Conservation (phyloP, 1,139 yeast species). For the Chernovozyma sophiae-reginae region DNA sequence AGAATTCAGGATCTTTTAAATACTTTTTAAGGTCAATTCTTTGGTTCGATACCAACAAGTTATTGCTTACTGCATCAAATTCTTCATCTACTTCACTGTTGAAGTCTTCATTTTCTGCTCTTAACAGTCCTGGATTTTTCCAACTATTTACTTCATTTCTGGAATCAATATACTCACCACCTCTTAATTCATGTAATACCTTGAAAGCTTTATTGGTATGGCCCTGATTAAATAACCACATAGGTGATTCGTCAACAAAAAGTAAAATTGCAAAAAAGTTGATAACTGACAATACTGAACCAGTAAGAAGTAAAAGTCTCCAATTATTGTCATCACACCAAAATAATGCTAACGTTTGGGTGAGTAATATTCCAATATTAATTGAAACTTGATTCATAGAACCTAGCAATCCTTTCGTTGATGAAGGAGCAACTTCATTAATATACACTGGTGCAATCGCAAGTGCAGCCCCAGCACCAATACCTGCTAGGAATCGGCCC, state of each 20-base stretch:
- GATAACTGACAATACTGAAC: conserved; percentile 47
- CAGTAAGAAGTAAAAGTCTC: conserved; percentile 65
- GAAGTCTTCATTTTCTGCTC: conserved; percentile 8
- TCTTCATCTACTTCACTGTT: conserved; percentile 17
- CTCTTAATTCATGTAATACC: conserved; percentile 35
- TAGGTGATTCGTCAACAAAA: conserved; percentile 73
- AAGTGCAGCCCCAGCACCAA: conserved; percentile 84
- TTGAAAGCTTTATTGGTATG: conserved; percentile 27
- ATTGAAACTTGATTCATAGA: conserved; percentile 84
- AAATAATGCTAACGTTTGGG: conserved; percentile 67
- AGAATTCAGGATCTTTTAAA: conserved; percentile 46
- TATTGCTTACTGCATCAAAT: conserved; percentile 6
- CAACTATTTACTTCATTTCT: conserved; percentile 39
- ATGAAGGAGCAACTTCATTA: conserved; percentile 71
- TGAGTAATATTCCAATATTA: conserved; percentile 75
- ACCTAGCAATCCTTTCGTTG: conserved; percentile 72
- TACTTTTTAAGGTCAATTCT: conserved; percentile 38
- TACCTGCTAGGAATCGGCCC: conserved; percentile 76
- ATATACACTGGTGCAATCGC: conserved; percentile 81
- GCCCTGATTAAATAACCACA: conserved; percentile 60
- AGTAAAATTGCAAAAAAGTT: conserved; percentile 43
- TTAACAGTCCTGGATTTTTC: conserved; percentile 12
- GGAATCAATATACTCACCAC: conserved; percentile 36
- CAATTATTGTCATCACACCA: conserved; percentile 67
- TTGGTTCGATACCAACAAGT: conserved; percentile 3